Conservation (phyloP, 176 grass and related monocot genomes). For the Cocos nucifera region DNA sequence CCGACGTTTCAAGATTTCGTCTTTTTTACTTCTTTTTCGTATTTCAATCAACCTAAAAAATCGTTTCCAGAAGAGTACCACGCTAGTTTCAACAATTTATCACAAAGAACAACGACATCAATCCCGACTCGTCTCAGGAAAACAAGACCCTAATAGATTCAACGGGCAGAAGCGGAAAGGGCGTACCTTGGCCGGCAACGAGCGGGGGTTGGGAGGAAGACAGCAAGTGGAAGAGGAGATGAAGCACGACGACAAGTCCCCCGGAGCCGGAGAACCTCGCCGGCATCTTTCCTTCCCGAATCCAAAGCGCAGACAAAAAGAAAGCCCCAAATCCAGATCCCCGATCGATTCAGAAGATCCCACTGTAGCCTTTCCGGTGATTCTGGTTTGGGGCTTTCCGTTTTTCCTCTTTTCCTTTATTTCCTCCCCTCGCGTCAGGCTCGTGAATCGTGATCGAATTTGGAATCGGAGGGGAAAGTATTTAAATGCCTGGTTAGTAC, state of each 20-base stretch:
- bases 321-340: not conserved
- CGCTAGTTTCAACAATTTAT: no score
- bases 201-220: not conserved
- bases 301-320: not conserved
- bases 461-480: no score
- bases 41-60: no score
- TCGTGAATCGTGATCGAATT: no score
- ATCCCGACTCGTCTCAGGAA: not conserved
- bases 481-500: no score
- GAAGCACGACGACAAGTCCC: not conserved
- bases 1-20: no score
- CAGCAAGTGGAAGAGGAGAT: not conserved
- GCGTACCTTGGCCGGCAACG: not conserved
- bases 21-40: no score
- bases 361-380: not conserved
- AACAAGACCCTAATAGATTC: not conserved
- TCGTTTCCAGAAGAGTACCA: no score
- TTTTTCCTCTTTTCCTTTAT: no score
- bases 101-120: no score
- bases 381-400: not conserved
- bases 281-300: slow-evolving; percentile 2
- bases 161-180: not conserved
- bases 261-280: not conserved
- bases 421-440: no score
- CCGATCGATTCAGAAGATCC: not conserved